Conservation (phyloP, 257 asterid genomes). For the Nicotiana undulata region DNA sequence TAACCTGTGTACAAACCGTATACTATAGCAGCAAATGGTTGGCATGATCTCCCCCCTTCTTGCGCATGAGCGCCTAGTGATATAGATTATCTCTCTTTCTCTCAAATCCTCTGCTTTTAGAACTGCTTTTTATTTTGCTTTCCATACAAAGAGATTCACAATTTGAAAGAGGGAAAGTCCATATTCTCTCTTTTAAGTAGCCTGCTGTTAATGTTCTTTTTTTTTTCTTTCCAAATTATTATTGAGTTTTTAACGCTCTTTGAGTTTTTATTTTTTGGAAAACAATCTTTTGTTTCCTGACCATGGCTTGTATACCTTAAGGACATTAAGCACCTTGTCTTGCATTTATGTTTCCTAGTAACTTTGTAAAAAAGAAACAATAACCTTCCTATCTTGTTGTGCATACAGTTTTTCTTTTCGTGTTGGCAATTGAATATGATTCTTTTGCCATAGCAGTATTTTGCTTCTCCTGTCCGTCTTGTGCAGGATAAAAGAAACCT, state of each 20-base stretch:
- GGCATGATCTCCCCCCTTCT: background rate
- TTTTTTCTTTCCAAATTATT: background rate
- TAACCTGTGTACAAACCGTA: background rate
- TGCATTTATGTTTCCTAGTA: background rate
- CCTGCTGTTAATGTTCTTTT: background rate
- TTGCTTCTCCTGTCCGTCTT: background rate
- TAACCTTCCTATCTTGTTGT: background rate
- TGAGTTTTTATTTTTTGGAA: background rate
- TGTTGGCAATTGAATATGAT: background rate
- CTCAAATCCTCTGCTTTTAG: background rate
- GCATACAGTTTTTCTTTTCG: background rate
- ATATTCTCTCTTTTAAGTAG: background rate
- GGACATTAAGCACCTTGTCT: background rate
- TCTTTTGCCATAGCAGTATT: background rate
- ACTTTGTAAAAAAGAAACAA: background rate
- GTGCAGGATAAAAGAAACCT: background rate
- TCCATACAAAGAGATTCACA: background rate
- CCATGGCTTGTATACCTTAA: background rate
- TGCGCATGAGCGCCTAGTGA: background rate
- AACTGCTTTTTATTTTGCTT: background rate
- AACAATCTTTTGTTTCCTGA: background rate
- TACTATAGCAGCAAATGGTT: background rate
- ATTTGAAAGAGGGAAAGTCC: background rate
- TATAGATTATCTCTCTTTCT: background rate
- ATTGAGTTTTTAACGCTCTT: background rate